A percentile compares a stretch with the other conserved stretches of the same genome.
These are phyloP conservation scores for Cyclostephanos invisitatus DNA, from an alignment of 108 stramenopile genomes.

Conservation along the genomic window DNA sequence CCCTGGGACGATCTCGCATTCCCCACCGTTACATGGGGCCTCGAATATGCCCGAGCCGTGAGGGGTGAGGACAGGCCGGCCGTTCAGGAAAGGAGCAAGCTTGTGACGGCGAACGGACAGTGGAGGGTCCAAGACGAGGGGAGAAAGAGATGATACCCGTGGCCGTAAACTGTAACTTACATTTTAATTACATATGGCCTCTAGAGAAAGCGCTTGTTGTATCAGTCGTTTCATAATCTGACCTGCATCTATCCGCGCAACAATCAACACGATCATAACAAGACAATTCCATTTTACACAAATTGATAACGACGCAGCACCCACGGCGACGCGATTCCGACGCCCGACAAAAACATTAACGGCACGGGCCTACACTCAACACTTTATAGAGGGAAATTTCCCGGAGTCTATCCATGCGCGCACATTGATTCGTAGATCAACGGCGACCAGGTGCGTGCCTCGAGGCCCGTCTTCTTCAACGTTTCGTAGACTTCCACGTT, in stretches of 20 bases:
- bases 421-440: slow-evolving; percentile 56
- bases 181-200: neutral
- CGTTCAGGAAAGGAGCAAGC: slow-evolving; percentile 41
- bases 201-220: neutral
- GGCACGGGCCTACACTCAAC: neutral
- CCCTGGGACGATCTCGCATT: slow-evolving; percentile 46
- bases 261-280: neutral
- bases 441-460: slow-evolving; percentile 44
- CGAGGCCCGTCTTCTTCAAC: slow-evolving; percentile 25
- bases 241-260: neutral
- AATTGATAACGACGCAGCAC: neutral
- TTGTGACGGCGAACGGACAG: slow-evolving; percentile 31
- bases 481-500: slow-evolving; percentile 49
- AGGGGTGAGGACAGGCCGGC: slow-evolving; percentile 31
- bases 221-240: neutral
- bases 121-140: slow-evolving; percentile 35
- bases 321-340: neutral
- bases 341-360: neutral
- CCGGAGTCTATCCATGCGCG: slow-evolving; percentile 38
- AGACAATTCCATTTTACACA: neutral
- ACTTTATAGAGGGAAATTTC: neutral
- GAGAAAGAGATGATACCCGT: neutral
- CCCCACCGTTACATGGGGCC: slow-evolving; percentile 40
- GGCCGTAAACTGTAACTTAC: neutral
- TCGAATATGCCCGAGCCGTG: slow-evolving; percentile 29